Conservation (phyloP, 2,329 filamentous ascomycete species). For the Clonostachys byssicola region DNA sequence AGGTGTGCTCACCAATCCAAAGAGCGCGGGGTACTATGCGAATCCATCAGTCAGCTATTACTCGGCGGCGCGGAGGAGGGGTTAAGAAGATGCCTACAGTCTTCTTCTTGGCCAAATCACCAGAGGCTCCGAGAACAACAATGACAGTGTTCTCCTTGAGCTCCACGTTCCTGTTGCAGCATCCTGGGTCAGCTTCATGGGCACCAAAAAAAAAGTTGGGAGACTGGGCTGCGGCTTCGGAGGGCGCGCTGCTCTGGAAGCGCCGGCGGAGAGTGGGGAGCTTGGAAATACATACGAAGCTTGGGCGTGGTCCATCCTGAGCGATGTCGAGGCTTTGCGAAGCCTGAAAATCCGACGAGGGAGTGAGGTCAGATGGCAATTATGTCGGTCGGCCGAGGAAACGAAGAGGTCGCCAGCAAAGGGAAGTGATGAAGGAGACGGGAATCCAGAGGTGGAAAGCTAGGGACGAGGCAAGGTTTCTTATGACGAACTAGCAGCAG, state of each 20-base stretch:
- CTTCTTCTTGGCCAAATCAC: conserved; percentile 99
- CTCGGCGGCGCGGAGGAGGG: conserved; percentile 5
- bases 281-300: conserved; percentile 12
- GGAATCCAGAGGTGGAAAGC: neutral
- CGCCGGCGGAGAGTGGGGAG: conserved; percentile 6
- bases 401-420: neutral
- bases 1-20: conserved; percentile 81
- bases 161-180: conserved; percentile 68
- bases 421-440: neutral
- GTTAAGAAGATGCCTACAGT: conserved; percentile 57
- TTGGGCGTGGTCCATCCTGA: conserved; percentile 10
- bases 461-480: neutral
- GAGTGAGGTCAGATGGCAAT: conserved; percentile 1
- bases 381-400: conserved; percentile 1
- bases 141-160: conserved; percentile 98
- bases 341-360: neutral
- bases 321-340: neutral
- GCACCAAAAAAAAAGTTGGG: no score
- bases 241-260: no score
- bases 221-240: no score
- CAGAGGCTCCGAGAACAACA: conserved; percentile 92
- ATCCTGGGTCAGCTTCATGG: neutral
- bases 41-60: conserved; percentile 11
- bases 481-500: no score
- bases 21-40: conserved; percentile 87